These are phyloP conservation scores for Colletotrichum paranaense DNA, from an alignment of 2,329 filamentous ascomycete genomes.

Conservation along the genomic window DNA sequence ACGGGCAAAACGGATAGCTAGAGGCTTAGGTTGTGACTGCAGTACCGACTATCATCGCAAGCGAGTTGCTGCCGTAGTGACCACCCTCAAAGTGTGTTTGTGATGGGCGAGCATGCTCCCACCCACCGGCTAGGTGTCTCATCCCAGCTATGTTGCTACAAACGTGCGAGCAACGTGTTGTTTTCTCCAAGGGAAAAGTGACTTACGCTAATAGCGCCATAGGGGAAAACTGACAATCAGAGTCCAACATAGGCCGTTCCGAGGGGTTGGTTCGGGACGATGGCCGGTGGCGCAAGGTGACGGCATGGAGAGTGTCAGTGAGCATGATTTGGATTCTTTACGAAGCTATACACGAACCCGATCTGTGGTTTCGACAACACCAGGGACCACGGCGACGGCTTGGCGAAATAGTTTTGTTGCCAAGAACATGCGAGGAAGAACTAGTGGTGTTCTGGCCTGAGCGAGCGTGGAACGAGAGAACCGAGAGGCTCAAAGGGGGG, in stretches of 20 bases:
- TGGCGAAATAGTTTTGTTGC: conserved; percentile 12
- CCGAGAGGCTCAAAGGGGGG: background rate
- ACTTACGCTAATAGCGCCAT: background rate
- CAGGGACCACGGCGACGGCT: conserved; percentile 14
- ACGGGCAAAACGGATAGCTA: conserved; percentile 23
- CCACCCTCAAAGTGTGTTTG: background rate
- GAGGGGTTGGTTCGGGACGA: conserved; percentile 22
- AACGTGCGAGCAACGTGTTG: background rate
- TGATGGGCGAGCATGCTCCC: conserved; percentile 1
- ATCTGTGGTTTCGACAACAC: conserved; percentile 11
- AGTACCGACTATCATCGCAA: conserved; percentile 21
- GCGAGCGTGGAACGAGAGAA: background rate
- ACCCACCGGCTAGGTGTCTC: background rate
- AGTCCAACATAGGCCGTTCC: conserved; percentile 1
- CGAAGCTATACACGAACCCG: background rate
- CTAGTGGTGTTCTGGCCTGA: conserved; percentile 21
- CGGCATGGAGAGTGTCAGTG: conserved; percentile 8
- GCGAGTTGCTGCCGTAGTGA: conserved; percentile 14
- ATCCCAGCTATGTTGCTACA: background rate
- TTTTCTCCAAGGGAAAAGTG: background rate
- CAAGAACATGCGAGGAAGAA: conserved; percentile 17
- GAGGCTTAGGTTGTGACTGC: conserved; percentile 24
- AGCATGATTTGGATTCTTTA: conserved; percentile 6
- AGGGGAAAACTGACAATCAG: background rate
- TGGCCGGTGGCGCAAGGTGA: conserved; percentile 9